Evolutionary conservation across 257 asterid genomes (phyloP), one percentile per base, ranked within the genome.

Genomic region (Solanum acaule): DNA sequence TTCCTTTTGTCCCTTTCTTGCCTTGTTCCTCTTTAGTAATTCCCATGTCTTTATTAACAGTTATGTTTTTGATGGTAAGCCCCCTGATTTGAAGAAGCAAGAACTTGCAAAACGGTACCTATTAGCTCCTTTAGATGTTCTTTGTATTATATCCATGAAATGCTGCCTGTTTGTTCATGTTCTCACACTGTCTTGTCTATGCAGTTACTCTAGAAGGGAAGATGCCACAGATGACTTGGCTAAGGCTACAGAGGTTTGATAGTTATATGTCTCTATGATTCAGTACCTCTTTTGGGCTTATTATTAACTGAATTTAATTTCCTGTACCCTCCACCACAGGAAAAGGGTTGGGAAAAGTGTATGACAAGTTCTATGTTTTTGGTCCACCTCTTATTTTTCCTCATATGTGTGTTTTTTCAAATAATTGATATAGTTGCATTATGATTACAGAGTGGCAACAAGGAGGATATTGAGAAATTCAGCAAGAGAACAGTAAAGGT

Each of bases 401-500:
- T 33, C 29, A 35, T 49, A 13, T 70, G 73, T 37, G 27, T 85
- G 87, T 91, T 65, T 49, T 3, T 44, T 27, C 81, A 83, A 79
- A 86, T 23, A 42, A 68, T 46, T 82, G 70, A 29, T 49, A 82
- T 49, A 46, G 86, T 82, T 82, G 70, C 86, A 49, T 72, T 79
- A 44, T 90, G 52, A 34, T 89, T 91, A 90, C 93, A 96, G 99
- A 70, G 90, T 44, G 99, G 98, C 79, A 92, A 94, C 91, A 92
- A 92, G 92, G 98, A 96, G 93, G 99, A 97, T 63, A 95, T 97
- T 67, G 99, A 97, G 92, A 96, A 97, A 90, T 97, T 94, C 90
- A 97, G 99, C 90, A 97, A 97, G 93, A 90, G 99, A 93, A 96
- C 99, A 13, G 99, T 97, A 52, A 97, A 96, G 98, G 99, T 94